Percentiles rank a stretch among this genome's conserved stretches.
phyloP scores from a whole-genome alignment of 2,329 filamentous ascomycete species.

The Ophiostoma sp. region DNA sequence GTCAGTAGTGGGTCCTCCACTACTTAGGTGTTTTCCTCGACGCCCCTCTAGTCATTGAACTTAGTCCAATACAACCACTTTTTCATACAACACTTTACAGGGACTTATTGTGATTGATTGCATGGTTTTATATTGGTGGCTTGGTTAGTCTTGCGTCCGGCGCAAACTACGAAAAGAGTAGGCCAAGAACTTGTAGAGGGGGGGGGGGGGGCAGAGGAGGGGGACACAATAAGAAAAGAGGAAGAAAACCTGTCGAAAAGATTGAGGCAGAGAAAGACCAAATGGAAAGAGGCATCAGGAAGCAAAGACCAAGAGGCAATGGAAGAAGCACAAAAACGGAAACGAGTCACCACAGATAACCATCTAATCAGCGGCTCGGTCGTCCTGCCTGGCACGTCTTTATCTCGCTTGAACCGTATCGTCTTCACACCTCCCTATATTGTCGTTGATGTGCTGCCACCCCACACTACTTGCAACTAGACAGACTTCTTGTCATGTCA shows the following conservation, averaged over 20 bases:
- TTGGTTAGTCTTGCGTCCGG: not conserved
- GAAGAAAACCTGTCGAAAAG: not conserved
- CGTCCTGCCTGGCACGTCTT: not conserved
- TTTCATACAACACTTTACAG: too few species aligned
- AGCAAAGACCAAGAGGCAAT: not conserved
- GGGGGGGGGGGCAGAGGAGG: not conserved
- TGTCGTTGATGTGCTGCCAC: conserved; percentile 1
- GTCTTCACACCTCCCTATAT: conserved; percentile 1
- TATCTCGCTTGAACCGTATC: conserved; percentile 6
- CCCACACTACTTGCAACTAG: not conserved
- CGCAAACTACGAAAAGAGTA: not conserved
- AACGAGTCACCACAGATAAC: not conserved
- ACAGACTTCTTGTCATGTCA: not conserved
- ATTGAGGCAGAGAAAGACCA: not conserved
- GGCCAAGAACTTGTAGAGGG: not conserved
- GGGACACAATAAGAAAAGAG: not conserved
- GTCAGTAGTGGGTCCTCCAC: too few species aligned
- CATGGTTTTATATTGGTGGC: not conserved
- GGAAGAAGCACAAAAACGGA: not conserved
- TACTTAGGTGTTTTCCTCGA: too few species aligned
- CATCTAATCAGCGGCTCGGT: not conserved
- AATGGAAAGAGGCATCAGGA: not conserved
- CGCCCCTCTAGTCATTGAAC: too few species aligned
- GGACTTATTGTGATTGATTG: not conserved
- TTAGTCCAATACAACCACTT: too few species aligned